Evolutionary conservation across 805 yeast genomes (phyloP).

Genomic region (Candida khao-thaluensis): DNA sequence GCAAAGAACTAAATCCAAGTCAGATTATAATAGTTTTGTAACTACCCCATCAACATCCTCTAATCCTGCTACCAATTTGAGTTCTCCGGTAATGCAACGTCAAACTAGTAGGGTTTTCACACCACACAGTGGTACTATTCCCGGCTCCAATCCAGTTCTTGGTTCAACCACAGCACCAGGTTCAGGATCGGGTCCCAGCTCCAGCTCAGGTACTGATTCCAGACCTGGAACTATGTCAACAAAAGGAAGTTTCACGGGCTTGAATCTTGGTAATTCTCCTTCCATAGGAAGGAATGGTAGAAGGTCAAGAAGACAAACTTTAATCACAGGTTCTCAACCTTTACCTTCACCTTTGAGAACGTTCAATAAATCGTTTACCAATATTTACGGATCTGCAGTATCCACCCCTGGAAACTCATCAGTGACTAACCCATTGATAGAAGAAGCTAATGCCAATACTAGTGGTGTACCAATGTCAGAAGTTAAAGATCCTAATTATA

Average conservation of each 20-base stretch:
- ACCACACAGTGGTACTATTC: background rate
- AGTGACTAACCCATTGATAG: conserved; percentile 10
- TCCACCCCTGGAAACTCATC: conserved; percentile 38
- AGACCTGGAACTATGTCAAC: background rate
- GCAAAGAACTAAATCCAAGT: conserved; percentile 36
- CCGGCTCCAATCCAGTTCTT: background rate
- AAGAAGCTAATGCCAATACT: conserved; percentile 11
- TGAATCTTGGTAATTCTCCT: conserved; percentile 25
- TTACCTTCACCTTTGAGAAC: conserved; percentile 83
- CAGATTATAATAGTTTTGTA: conserved; percentile 12
- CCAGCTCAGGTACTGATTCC: conserved; percentile 1
- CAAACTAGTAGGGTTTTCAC: conserved; percentile 2
- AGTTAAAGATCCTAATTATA: conserved; percentile 13
- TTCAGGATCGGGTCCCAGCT: background rate
- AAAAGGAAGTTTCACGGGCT: conserved; percentile 1
- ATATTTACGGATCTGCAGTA: conserved; percentile 34
- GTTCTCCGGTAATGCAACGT: conserved; percentile 2
- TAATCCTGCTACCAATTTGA: conserved; percentile 13
- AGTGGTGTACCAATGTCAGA: conserved; percentile 20
- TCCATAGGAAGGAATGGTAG: conserved; percentile 46
- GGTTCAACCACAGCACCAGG: background rate
- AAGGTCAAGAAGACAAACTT: conserved; percentile 67
- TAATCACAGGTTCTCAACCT: conserved; percentile 91
- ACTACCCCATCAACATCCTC: conserved; percentile 16
- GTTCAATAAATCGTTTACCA: conserved; percentile 40